Percentiles rank a stretch among this genome's conserved stretches.
Conservation (phyloP, 345 rosid genomes). For the Eucalyptus pauciflora region DNA sequence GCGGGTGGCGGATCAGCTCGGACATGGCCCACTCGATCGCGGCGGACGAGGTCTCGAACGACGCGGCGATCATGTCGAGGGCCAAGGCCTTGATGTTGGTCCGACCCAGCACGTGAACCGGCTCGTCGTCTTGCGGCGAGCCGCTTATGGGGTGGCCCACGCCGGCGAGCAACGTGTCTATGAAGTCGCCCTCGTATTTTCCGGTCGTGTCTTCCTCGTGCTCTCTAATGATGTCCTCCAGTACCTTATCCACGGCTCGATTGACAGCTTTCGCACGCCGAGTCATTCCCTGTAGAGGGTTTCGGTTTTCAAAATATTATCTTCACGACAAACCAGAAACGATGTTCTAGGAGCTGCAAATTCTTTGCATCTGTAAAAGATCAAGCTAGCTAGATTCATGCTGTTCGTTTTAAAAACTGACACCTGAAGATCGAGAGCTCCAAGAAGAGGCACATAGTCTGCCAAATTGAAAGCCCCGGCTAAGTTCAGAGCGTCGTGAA, state of each 20-base stretch:
- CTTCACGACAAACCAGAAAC: background rate
- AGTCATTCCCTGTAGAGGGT: background rate
- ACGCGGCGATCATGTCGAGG: slow-evolving; percentile 12
- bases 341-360: background rate
- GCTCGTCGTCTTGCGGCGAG: background rate
- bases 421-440: no score
- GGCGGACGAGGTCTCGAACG: background rate
- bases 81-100: slow-evolving; percentile 8
- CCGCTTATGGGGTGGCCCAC: background rate
- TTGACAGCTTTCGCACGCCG: background rate
- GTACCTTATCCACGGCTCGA: background rate
- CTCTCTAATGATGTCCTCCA: background rate
- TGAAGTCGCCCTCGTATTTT: background rate
- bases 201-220: background rate
- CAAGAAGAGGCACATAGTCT: no score
- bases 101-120: background rate
- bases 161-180: background rate
- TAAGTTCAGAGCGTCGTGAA: no score
- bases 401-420: background rate
- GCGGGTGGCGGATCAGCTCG: slow-evolving; percentile 8
- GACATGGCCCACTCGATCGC: slow-evolving; percentile 14
- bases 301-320: background rate
- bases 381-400: background rate
- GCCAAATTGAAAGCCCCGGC: no score
- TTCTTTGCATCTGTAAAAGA: background rate